Evolutionary conservation across 768 basidiomycete genomes (phyloP).

Genomic region (Mycena filopes): DNA sequence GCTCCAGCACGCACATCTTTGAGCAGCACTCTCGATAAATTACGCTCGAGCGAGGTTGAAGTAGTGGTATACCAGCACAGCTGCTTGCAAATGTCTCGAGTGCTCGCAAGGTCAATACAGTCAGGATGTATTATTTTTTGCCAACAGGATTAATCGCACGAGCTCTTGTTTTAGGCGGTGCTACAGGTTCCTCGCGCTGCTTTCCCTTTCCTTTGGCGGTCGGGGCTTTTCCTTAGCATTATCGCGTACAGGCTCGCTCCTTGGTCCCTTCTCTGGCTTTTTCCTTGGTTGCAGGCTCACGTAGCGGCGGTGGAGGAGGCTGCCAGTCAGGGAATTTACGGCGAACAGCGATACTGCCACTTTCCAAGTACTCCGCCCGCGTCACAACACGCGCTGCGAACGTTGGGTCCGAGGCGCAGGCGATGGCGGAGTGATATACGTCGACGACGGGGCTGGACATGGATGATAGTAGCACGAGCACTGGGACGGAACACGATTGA

Average conservation of each 20-base stretch:
- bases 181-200: conserved; percentile 42
- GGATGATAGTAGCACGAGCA: conserved; percentile 27
- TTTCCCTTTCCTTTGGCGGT: conserved; percentile 41
- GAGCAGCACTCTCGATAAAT: too few relatives aligned
- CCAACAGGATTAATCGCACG: neutral
- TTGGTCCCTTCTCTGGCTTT: conserved; percentile 44
- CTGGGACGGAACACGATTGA: conserved; percentile 43
- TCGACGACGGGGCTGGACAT: conserved; percentile 70
- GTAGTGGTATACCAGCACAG: too few relatives aligned
- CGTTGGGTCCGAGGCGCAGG: conserved; percentile 63
- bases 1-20: too few relatives aligned
- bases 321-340: conserved; percentile 80
- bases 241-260: neutral
- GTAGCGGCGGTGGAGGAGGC: conserved; percentile 25
- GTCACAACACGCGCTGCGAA: conserved; percentile 67
- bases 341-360: conserved; percentile 79
- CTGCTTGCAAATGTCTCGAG: too few relatives aligned
- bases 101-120: too few relatives aligned
- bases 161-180: neutral
- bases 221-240: conserved; percentile 39
- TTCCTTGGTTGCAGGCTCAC: conserved; percentile 1
- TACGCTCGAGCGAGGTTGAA: too few relatives aligned
- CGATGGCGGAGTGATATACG: conserved; percentile 69
- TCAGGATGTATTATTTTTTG: neutral
- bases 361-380: conserved; percentile 86